Evolutionary conservation across 1,284 basidiomycete genomes (phyloP).

Genomic region (Lignosus rhinocerotis): DNA sequence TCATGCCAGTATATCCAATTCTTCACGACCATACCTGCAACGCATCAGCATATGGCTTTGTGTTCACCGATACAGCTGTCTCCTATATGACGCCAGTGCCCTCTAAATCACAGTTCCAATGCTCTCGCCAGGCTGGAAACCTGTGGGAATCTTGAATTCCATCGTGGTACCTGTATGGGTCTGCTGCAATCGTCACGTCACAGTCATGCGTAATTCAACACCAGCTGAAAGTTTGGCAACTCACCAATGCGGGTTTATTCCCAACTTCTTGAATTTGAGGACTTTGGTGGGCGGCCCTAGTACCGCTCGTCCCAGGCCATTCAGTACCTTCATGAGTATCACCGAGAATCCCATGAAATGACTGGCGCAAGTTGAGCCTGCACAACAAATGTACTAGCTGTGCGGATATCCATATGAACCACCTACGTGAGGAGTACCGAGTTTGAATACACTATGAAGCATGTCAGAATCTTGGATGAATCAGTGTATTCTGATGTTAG

Average conservation of each 20-base stretch:
- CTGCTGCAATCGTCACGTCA: not conserved
- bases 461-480: too few species aligned
- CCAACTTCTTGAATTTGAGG: too few species aligned
- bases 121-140: not conserved
- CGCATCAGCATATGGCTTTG: too few species aligned
- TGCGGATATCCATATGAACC: not conserved
- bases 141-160: not conserved
- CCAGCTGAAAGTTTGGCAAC: too few species aligned
- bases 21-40: too few species aligned
- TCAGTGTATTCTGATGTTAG: not conserved
- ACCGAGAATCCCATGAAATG: not conserved
- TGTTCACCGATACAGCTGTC: not conserved
- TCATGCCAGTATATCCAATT: too few species aligned
- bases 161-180: not conserved
- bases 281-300: not conserved
- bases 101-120: not conserved
- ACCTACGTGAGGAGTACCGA: not conserved
- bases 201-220: too few species aligned
- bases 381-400: not conserved
- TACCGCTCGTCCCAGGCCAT: not conserved
- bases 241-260: too few species aligned
- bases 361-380: not conserved
- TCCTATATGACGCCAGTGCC: too few species aligned
- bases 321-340: not conserved
- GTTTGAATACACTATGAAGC: not conserved